phyloP scores from a whole-genome alignment of 768 basidiomycete genomes.

The Auricularia sp. region DNA sequence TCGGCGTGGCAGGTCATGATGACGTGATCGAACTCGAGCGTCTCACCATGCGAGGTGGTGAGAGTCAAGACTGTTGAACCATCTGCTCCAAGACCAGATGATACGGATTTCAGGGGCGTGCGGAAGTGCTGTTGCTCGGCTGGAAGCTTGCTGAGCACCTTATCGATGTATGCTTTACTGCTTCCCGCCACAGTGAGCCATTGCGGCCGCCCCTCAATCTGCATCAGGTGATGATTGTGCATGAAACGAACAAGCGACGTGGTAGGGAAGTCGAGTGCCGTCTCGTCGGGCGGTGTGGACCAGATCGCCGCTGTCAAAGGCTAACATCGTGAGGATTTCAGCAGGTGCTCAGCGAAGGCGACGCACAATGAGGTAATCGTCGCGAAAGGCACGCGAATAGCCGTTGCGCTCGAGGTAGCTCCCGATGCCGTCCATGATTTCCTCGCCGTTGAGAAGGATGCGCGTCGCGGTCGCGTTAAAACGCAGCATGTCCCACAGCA shows the following conservation, averaged over 20 bases:
- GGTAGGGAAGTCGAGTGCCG: conserved; percentile 16
- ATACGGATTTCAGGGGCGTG: conserved; percentile 20
- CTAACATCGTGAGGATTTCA: conserved; percentile 9
- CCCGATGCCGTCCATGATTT: conserved; percentile 17
- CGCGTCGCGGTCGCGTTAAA: conserved; percentile 25
- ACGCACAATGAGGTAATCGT: conserved; percentile 28
- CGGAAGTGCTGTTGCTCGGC: conserved; percentile 19
- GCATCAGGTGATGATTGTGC: conserved; percentile 28
- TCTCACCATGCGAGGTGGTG: conserved; percentile 17
- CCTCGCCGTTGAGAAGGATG: conserved; percentile 7
- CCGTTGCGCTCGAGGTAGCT: conserved; percentile 22
- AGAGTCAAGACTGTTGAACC: conserved; percentile 14
- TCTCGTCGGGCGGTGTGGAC: conserved; percentile 26
- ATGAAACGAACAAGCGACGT: conserved; percentile 25
- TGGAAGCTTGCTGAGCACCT: conserved; percentile 19
- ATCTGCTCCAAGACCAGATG: not conserved
- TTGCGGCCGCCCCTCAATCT: conserved; percentile 23
- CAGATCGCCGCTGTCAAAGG: conserved; percentile 31
- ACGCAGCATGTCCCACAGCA: conserved; percentile 23
- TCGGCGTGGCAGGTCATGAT: conserved; percentile 24
- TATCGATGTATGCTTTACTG: conserved; percentile 20
- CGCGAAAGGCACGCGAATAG: conserved; percentile 25
- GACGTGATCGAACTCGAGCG: conserved; percentile 25
- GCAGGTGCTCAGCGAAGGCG: not conserved
- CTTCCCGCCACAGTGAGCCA: conserved; percentile 28